Evolutionary conservation across 2,329 filamentous ascomycete species (phyloP).

Genomic region (Ilyonectria mors-panacis): DNA sequence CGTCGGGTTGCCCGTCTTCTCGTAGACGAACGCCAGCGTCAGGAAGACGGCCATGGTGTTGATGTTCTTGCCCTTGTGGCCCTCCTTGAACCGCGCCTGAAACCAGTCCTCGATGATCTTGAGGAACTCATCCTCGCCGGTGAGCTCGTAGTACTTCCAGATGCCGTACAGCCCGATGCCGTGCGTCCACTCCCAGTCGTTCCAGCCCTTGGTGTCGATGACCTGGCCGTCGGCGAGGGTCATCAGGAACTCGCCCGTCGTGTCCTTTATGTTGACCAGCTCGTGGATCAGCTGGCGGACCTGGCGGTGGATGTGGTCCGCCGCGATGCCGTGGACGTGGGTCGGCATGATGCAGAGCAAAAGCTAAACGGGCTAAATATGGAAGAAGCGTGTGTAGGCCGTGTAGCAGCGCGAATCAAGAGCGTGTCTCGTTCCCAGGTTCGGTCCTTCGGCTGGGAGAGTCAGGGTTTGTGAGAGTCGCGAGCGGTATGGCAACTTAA

Average conservation of each 20-base stretch:
- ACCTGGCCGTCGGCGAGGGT: constrained; percentile 79
- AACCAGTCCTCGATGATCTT: constrained; percentile 83
- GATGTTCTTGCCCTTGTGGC: constrained; percentile 86
- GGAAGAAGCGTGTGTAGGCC: neutral
- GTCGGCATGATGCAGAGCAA: constrained; percentile 46
- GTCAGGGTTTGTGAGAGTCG: neutral
- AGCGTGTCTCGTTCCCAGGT: neutral
- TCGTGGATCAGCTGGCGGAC: constrained; percentile 80
- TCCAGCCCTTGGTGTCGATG: constrained; percentile 89
- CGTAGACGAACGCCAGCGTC: constrained; percentile 83
- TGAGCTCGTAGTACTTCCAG: constrained; percentile 85
- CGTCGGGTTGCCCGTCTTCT: constrained; percentile 76
- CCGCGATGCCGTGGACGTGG: constrained; percentile 61
- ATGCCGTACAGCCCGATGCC: constrained; percentile 85
- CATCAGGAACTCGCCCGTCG: constrained; percentile 80
- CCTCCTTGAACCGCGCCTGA: constrained; percentile 75
- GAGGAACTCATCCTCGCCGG: constrained; percentile 72
- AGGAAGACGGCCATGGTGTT: constrained; percentile 87
- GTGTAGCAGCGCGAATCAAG: neutral
- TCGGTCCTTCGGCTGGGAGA: neutral
- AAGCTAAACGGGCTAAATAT: neutral
- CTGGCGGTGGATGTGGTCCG: constrained; percentile 65
- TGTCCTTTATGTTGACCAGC: constrained; percentile 83
- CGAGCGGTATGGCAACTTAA: constrained; percentile 23
- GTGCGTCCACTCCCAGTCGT: constrained; percentile 88